Conservation (phyloP, 2,329 filamentous ascomycete genomes). For the Verticillium albo-atrum region DNA sequence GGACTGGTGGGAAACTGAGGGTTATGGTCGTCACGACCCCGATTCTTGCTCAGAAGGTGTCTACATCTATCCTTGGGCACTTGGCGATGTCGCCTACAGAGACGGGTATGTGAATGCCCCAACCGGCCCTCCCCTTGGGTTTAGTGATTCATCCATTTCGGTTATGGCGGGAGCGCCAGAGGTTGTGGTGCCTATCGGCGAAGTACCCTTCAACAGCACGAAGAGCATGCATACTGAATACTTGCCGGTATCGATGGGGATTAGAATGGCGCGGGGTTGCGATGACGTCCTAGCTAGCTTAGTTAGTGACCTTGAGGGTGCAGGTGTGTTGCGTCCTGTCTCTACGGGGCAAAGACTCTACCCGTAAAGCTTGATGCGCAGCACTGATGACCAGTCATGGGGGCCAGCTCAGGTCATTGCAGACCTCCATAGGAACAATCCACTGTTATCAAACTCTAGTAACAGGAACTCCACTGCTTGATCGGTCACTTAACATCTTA, state of each 20-base stretch:
- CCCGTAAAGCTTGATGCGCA: neutral
- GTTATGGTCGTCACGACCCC: conserved; percentile 8
- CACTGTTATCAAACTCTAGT: too few species aligned
- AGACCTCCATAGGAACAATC: too few species aligned
- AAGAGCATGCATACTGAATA: neutral
- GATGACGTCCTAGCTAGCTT: conserved; percentile 3
- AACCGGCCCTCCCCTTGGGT: conserved; percentile 1
- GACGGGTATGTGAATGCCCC: conserved; percentile 3
- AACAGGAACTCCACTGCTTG: too few species aligned
- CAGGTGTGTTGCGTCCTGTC: neutral
- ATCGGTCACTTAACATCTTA: too few species aligned
- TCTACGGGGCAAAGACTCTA: neutral
- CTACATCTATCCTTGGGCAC: conserved; percentile 7
- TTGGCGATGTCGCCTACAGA: conserved; percentile 5
- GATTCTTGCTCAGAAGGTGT: conserved; percentile 9
- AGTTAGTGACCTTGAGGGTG: conserved; percentile 2
- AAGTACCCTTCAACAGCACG: conserved; percentile 2
- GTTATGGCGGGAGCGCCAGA: conserved; percentile 1
- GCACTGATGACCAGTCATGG: too few species aligned
- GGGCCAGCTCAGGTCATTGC: too few species aligned
- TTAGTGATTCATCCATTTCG: neutral
- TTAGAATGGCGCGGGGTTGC: conserved; percentile 9
- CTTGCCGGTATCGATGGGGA: conserved; percentile 1
- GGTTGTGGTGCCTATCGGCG: conserved; percentile 8
- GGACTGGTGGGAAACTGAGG: conserved; percentile 8